phyloP scores from a whole-genome alignment of 2,329 filamentous ascomycete genomes.

The Penicillium sp. region DNA sequence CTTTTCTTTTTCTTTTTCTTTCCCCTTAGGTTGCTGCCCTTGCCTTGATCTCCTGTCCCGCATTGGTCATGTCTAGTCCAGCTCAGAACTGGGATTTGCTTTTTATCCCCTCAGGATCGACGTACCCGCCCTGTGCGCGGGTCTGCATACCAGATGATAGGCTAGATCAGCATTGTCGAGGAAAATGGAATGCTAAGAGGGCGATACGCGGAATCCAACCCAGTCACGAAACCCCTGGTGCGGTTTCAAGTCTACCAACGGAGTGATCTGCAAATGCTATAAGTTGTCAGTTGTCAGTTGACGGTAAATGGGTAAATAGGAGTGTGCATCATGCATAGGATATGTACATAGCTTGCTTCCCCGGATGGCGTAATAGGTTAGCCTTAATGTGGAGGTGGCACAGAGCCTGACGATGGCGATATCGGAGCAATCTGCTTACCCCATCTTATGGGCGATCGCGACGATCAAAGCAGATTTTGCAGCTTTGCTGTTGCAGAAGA shows the following conservation, averaged over 20 bases:
- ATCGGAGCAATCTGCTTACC: constrained; percentile 21
- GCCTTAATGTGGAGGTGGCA: not conserved
- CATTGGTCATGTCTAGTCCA: not conserved
- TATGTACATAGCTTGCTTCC: constrained; percentile 3
- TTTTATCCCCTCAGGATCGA: constrained; percentile 2
- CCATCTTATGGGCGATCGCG: constrained; percentile 2
- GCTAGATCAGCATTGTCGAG: not conserved
- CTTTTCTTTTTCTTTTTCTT: not conserved
- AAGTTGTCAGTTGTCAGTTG: not conserved
- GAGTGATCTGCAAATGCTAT: not conserved
- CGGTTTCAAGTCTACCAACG: not conserved
- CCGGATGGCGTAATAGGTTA: constrained; percentile 16
- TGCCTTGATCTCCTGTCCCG: not conserved
- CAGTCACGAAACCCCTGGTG: not conserved
- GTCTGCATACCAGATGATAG: constrained; percentile 6
- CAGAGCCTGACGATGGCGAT: constrained; percentile 13
- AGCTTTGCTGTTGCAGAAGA: not conserved
- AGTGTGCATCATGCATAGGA: not conserved
- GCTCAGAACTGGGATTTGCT: not conserved
- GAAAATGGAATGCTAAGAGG: not conserved
- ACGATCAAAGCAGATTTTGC: constrained; percentile 2
- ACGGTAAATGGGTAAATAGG: too few relatives aligned
- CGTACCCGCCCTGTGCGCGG: constrained; percentile 8
- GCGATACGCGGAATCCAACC: not conserved
- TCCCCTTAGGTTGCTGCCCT: not conserved